Conservation (phyloP, 169 alveolate genomes). For the Toxoplasma gondii region DNA sequence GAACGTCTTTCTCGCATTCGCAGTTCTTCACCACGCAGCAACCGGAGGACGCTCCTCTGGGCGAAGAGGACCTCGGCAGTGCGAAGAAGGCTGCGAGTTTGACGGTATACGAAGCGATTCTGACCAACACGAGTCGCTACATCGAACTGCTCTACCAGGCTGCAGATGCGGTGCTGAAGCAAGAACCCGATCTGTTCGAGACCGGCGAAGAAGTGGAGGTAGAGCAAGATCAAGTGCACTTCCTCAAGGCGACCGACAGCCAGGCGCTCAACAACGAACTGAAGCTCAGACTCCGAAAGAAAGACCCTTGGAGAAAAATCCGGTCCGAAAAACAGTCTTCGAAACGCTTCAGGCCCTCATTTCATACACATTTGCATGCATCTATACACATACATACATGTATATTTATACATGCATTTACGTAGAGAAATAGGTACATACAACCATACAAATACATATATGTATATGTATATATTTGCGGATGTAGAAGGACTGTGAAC, state of each 20-base stretch:
- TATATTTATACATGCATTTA: not conserved
- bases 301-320: constrained; percentile 49
- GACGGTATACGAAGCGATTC: constrained; percentile 42
- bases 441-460: not conserved
- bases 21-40: constrained; percentile 37
- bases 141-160: constrained; percentile 52
- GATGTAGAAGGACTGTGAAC: too few relatives aligned
- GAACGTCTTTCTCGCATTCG: not conserved
- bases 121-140: constrained; percentile 50
- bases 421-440: not conserved
- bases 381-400: not conserved
- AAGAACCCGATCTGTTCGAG: constrained; percentile 27
- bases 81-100: not conserved
- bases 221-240: not conserved
- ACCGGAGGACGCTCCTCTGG: not conserved
- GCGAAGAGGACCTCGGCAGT: not conserved
- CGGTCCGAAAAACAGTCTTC: not conserved
- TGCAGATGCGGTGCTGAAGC: constrained; percentile 34
- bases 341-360: not conserved
- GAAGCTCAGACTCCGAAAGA: not conserved
- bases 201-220: not conserved
- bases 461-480: not conserved
- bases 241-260: not conserved
- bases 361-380: not conserved
- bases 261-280: not conserved